These are phyloP conservation scores for Ustilago shanxiensis DNA, from an alignment of 1,284 basidiomycete genomes.

Conservation along the genomic window DNA sequence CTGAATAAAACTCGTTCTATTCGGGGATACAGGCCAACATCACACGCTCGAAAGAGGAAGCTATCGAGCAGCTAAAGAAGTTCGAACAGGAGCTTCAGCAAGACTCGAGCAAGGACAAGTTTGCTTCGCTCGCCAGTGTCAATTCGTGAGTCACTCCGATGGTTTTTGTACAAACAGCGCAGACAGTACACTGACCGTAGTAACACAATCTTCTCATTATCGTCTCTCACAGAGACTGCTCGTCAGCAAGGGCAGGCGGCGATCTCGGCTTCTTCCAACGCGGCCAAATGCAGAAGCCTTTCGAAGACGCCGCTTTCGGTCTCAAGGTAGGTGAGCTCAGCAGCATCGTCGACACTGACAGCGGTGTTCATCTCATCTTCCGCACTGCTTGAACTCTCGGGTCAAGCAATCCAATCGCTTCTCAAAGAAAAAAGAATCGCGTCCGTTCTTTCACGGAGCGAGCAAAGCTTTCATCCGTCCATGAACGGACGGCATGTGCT, in stretches of 20 bases:
- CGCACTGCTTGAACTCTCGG: conserved; percentile 80
- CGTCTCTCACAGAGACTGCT: conserved; percentile 61
- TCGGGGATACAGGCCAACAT: conserved; percentile 77
- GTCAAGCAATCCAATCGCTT: not conserved
- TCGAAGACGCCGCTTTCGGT: conserved; percentile 89
- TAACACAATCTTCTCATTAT: not conserved
- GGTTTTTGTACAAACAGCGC: too few relatives aligned
- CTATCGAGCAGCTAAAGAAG: conserved; percentile 78
- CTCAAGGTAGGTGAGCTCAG: conserved; percentile 87
- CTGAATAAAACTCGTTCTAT: too few relatives aligned
- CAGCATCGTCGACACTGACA: conserved; percentile 88
- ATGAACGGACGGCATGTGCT: not conserved
- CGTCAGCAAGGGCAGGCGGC: conserved; percentile 64
- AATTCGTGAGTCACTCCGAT: conserved; percentile 63
- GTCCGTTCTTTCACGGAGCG: not conserved
- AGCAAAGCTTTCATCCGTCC: not conserved
- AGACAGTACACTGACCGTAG: not conserved
- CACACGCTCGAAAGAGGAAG: conserved; percentile 90
- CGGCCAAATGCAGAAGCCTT: conserved; percentile 97
- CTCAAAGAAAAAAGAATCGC: not conserved
- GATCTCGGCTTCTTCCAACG: conserved; percentile 79
- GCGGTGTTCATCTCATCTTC: conserved; percentile 94
- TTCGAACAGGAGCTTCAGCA: conserved; percentile 55
- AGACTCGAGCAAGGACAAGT: conserved; percentile 57
- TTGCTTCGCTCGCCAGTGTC: conserved; percentile 62